Conservation (phyloP, 768 basidiomycete species). For the Phylloporus sp. region DNA sequence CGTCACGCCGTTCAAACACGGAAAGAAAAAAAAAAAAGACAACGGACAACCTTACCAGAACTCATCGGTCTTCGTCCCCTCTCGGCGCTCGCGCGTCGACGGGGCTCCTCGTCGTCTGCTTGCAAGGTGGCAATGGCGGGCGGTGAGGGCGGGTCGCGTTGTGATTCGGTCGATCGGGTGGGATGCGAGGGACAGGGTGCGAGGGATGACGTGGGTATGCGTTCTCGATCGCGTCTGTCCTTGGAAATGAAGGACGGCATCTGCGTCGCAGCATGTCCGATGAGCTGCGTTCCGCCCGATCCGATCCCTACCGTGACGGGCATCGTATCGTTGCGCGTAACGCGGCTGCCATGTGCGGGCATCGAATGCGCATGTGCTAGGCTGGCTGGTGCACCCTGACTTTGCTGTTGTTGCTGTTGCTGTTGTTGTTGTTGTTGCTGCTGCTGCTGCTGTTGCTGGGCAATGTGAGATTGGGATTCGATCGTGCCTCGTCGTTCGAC, state of each 20-base stretch:
- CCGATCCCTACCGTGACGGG: conserved; percentile 26
- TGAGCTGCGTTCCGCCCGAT: conserved; percentile 24
- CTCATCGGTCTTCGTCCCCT: conserved; percentile 27
- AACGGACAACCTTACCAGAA: conserved; percentile 19
- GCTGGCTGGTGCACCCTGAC: not conserved
- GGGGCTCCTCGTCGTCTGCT: conserved; percentile 23
- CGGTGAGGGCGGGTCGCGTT: conserved; percentile 30
- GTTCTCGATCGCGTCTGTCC: conserved; percentile 26
- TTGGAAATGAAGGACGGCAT: conserved; percentile 23
- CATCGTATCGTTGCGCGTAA: conserved; percentile 31
- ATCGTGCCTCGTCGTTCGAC: conserved; percentile 70
- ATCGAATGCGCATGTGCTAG: conserved; percentile 21
- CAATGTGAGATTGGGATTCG: conserved; percentile 32
- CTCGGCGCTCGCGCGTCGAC: conserved; percentile 19
- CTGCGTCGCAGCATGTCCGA: conserved; percentile 19
- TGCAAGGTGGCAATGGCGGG: conserved; percentile 31
- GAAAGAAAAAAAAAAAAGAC: not conserved
- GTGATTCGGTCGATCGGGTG: conserved; percentile 10
- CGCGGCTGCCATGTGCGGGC: conserved; percentile 16
- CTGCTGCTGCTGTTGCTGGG: no score
- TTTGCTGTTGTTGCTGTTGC: no score
- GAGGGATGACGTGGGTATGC: conserved; percentile 23
- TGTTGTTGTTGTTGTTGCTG: no score
- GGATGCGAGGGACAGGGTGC: conserved; percentile 15
- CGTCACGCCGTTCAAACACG: no score